Conservation (phyloP, 2,329 filamentous ascomycete genomes). For the Colletotrichum sp. region DNA sequence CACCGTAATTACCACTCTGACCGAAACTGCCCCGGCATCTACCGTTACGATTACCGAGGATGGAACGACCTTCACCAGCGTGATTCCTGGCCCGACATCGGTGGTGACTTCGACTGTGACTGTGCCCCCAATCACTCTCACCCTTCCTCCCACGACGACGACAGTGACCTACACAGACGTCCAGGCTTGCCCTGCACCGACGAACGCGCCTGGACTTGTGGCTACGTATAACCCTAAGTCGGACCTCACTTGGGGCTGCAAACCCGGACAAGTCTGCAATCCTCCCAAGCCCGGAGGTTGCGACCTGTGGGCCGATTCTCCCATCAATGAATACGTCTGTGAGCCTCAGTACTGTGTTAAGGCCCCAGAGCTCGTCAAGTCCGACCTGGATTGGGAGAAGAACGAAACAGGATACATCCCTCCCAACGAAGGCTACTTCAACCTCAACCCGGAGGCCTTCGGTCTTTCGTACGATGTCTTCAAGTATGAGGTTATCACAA, state of each 20-base stretch:
- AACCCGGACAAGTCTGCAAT: too few species aligned
- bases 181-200: too few species aligned
- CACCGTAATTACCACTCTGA: conserved; percentile 37
- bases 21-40: conserved; percentile 28
- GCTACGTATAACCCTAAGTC: too few species aligned
- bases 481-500: conserved; percentile 43
- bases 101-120: conserved; percentile 24
- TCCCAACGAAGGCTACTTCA: conserved; percentile 62
- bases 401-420: conserved; percentile 57
- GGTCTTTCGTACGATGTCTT: conserved; percentile 70
- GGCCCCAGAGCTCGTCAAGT: conserved; percentile 41
- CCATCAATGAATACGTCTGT: conserved; percentile 52
- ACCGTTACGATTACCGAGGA: conserved; percentile 35
- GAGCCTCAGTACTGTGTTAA: conserved; percentile 46
- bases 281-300: too few species aligned
- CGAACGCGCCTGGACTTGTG: too few species aligned
- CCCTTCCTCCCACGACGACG: conserved; percentile 29
- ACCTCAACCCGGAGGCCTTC: conserved; percentile 67
- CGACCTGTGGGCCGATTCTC: too few species aligned
- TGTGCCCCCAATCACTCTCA: conserved; percentile 29
- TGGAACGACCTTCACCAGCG: conserved; percentile 32
- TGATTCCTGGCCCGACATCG: conserved; percentile 26
- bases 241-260: too few species aligned
- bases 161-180: conserved; percentile 33
- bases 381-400: conserved; percentile 53